Evolutionary conservation across 2,329 filamentous ascomycete species (phyloP), one percentile per base, ranked within the genome.

Genomic region (Basipetospora chlamydospora): DNA sequence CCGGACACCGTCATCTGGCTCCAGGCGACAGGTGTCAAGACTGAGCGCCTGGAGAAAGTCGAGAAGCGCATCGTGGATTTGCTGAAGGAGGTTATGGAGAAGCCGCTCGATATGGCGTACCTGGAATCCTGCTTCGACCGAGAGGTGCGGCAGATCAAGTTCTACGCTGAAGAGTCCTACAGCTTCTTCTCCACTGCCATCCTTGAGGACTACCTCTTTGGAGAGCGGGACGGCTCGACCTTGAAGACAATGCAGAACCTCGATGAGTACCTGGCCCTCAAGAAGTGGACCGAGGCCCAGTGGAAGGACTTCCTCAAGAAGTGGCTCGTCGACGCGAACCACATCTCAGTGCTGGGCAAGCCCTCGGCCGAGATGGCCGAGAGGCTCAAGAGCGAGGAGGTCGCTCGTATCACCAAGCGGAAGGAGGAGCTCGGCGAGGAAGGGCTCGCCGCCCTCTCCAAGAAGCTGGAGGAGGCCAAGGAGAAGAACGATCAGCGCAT

Each of bases 161-260:
- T 83, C 46, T 73, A 80, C 29, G 82, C 84, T 0, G 90, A 98
- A 56, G 77, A 74, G 34, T 83, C 80, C 3, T 77, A 84, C 37
- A 73, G 77, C 16, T 84, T 86, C 44, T 94, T 88, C 55, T 78
- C 84, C 1, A 79, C 76, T 43, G 81, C 82, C 41, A 79, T 96
- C 42, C 94, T 96, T 48, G 80, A 79, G 11, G 87, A 96, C 51
- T 94, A 92, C 52, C 69, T 96, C 8, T 98, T 90, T 50, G 90
- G 88, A 20, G 75, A 77, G 35, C 73, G 85, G 22, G 80, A 94
- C 53, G 92, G 90, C 1, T 81, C 80, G 3, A 84, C 77, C 0
- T 61, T 88, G 39, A 67, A 60, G 32, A 66, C 77, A 17, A 56
- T 87, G 25, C 61, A 63, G 43, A 62, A 56, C 12, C 53, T 79